These are phyloP conservation scores for Nigrograna mackinnonii DNA, from an alignment of 2,329 filamentous ascomycete species.

Conservation along the genomic window DNA sequence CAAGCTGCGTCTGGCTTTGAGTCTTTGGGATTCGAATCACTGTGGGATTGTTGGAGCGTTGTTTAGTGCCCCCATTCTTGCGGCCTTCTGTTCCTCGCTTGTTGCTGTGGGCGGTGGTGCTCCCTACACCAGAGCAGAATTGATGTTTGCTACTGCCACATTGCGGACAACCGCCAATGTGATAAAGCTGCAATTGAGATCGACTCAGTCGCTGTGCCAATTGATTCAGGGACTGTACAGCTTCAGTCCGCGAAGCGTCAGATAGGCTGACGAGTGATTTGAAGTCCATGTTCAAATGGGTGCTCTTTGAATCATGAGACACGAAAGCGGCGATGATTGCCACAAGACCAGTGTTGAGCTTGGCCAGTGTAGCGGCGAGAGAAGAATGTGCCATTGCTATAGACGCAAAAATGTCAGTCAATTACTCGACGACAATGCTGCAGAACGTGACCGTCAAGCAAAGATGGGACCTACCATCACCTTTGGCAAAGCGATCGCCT, in stretches of 20 bases:
- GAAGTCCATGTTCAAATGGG: conserved; percentile 45
- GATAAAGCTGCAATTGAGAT: conserved; percentile 30
- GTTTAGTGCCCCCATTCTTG: conserved; percentile 11
- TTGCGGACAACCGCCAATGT: conserved; percentile 19
- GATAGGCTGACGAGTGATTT: conserved; percentile 48
- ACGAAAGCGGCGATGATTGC: conserved; percentile 50
- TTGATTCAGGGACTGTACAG: conserved; percentile 45
- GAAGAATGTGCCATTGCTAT: conserved; percentile 49
- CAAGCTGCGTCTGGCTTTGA: conserved; percentile 39
- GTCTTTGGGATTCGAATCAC: conserved; percentile 36
- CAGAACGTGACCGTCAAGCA: conserved; percentile 3
- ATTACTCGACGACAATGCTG: too few species aligned
- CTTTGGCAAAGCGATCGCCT: conserved; percentile 45
- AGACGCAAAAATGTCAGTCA: conserved; percentile 10
- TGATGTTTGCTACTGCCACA: conserved; percentile 29
- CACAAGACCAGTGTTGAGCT: conserved; percentile 52
- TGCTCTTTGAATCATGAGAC: conserved; percentile 36
- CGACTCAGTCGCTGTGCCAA: conserved; percentile 44
- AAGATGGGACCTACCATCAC: conserved; percentile 44
- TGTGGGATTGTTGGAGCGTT: conserved; percentile 25
- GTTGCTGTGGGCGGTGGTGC: conserved; percentile 6
- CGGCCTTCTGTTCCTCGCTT: conserved; percentile 4
- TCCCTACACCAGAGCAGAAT: conserved; percentile 14
- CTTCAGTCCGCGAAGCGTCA: conserved; percentile 50
- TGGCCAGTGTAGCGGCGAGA: conserved; percentile 50